Conservation (phyloP, 106 monocot species). For the Phalaenopsis equestris region DNA sequence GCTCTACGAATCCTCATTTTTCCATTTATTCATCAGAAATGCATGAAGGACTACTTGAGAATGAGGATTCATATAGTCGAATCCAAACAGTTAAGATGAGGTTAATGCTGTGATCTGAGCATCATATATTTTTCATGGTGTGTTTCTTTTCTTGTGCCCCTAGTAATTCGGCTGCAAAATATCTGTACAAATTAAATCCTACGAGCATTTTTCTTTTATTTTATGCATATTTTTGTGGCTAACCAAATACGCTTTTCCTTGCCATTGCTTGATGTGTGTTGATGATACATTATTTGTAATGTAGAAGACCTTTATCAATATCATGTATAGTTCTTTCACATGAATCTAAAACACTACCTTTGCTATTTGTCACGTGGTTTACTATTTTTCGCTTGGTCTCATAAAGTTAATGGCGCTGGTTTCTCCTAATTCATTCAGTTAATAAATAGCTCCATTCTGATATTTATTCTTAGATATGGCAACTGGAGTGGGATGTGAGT, state of each 20-base stretch:
- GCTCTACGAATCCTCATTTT: neutral
- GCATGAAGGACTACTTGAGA: neutral
- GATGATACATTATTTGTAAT: neutral
- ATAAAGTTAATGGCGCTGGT: neutral
- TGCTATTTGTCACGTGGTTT: neutral
- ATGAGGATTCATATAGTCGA: neutral
- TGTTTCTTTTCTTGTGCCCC: neutral
- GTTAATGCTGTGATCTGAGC: neutral
- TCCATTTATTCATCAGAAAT: neutral
- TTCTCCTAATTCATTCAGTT: neutral
- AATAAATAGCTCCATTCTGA: neutral
- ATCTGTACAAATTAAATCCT: neutral
- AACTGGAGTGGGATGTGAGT: slow-evolving; percentile 83
- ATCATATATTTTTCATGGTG: neutral
- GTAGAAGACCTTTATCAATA: neutral
- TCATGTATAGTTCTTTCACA: neutral
- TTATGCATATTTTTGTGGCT: neutral
- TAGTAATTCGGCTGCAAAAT: neutral
- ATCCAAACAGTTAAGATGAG: neutral
- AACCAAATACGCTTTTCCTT: neutral
- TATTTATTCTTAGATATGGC: slow-evolving; percentile 37
- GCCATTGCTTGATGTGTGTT: neutral
- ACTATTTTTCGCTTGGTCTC: neutral
- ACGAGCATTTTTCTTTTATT: neutral
- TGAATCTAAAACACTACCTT: neutral